These are phyloP conservation scores for Cenchrus fungigraminus DNA, from an alignment of 176 grass and related monocot species.

Conservation along the genomic window DNA sequence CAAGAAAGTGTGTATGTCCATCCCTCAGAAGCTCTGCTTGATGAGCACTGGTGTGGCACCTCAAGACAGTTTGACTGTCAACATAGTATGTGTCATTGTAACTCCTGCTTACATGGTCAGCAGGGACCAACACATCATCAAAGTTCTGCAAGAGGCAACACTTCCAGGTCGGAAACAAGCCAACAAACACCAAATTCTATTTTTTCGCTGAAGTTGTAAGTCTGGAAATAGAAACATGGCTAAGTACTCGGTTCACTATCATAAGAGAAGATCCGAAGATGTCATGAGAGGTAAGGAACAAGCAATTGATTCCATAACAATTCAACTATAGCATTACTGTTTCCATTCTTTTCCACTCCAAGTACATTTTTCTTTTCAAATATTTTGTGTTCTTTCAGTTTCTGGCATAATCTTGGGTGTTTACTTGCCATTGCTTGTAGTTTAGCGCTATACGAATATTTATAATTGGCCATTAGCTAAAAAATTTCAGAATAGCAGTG, in stretches of 20 bases:
- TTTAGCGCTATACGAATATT: neutral
- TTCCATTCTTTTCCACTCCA: neutral
- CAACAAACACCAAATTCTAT: neutral
- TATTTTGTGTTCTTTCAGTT: neutral
- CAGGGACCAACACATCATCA: slow-evolving; percentile 88
- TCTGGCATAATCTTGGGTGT: neutral
- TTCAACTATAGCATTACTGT: neutral
- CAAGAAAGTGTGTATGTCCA: slow-evolving; percentile 92
- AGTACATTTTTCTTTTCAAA: neutral
- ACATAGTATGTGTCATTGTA: slow-evolving; percentile 99
- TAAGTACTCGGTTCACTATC: neutral
- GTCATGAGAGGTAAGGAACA: neutral
- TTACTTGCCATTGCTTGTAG: neutral
- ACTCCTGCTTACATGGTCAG: slow-evolving; percentile 90
- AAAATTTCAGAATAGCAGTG: neutral
- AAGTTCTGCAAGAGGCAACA: slow-evolving; percentile 71
- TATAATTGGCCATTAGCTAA: neutral
- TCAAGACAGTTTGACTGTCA: slow-evolving; percentile 70
- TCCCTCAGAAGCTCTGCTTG: slow-evolving; percentile 89
- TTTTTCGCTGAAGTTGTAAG: neutral
- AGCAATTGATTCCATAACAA: neutral
- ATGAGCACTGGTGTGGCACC: slow-evolving; percentile 93
- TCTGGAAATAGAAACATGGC: neutral
- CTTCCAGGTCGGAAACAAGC: slow-evolving; percentile 33
- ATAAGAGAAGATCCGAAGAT: neutral